Evolutionary conservation across 306 rosid species (phyloP).

Genomic region (Mimosa pudica): DNA sequence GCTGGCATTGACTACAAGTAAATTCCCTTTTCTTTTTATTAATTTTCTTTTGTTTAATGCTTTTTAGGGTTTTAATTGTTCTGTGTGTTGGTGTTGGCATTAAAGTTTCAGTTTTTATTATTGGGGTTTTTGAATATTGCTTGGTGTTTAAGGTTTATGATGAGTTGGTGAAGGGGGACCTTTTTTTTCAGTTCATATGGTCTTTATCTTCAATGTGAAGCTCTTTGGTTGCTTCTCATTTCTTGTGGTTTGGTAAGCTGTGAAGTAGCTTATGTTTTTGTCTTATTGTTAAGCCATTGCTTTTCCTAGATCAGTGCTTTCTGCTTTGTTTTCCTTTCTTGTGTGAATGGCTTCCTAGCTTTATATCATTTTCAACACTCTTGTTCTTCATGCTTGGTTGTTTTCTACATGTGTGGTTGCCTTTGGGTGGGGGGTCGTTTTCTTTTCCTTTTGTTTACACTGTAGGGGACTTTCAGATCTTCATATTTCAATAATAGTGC

Average conservation of each 20-base stretch:
- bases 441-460: conserved; percentile 30
- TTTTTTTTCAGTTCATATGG: conserved; percentile 51
- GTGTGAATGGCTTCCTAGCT: conserved; percentile 32
- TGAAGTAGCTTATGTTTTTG: conserved; percentile 59
- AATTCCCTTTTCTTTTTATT: neutral
- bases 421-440: conserved; percentile 34
- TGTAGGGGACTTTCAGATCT: conserved; percentile 25
- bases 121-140: conserved; percentile 56
- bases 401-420: conserved; percentile 32
- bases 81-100: conserved; percentile 42
- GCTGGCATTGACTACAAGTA: conserved; percentile 55
- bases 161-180: conserved; percentile 69
- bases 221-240: conserved; percentile 45
- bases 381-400: conserved; percentile 31
- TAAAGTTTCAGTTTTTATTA: conserved; percentile 40
- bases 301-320: conserved; percentile 30
- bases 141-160: conserved; percentile 64
- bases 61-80: conserved; percentile 20
- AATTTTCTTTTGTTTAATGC: neutral
- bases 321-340: conserved; percentile 34
- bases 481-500: conserved; percentile 18
- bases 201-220: conserved; percentile 58
- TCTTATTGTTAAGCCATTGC: conserved; percentile 45
- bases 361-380: conserved; percentile 38
- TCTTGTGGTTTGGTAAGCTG: conserved; percentile 66